Evolutionary conservation across 2,329 filamentous ascomycete species (phyloP).

Genomic region (Trichoderma endophyticum): DNA sequence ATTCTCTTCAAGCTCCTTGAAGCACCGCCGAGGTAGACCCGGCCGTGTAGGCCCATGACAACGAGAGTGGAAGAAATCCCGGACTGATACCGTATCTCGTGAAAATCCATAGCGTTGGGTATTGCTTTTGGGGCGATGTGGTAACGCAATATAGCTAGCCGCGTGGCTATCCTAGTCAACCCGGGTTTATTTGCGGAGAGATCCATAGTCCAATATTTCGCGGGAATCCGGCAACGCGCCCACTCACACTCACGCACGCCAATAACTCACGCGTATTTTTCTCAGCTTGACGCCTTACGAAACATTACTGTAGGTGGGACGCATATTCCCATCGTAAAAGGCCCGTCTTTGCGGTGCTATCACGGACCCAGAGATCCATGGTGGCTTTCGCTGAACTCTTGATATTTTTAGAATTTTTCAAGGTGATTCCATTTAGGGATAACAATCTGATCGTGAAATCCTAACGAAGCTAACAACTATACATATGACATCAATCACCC

Average conservation of each 20-base stretch:
- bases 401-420: background rate
- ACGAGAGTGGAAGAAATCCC: background rate
- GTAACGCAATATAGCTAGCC: background rate
- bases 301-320: background rate
- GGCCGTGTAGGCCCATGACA: background rate
- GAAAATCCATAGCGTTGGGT: background rate
- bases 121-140: background rate
- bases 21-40: constrained; percentile 4
- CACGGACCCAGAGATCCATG: background rate
- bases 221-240: background rate
- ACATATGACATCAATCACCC: background rate
- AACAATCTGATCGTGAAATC: background rate
- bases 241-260: background rate
- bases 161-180: background rate
- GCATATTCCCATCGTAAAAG: background rate
- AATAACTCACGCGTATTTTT: background rate
- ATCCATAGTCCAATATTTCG: background rate
- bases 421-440: background rate
- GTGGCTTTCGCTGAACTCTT: background rate
- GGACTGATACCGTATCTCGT: background rate
- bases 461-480: background rate
- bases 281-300: background rate
- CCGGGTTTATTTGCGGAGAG: background rate
- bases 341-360: background rate
- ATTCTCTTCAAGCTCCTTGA: background rate